Percentiles rank a stretch among this genome's conserved stretches.
Conservation (phyloP, 2,329 filamentous ascomycete genomes). For the Bipolaris victoriae region DNA sequence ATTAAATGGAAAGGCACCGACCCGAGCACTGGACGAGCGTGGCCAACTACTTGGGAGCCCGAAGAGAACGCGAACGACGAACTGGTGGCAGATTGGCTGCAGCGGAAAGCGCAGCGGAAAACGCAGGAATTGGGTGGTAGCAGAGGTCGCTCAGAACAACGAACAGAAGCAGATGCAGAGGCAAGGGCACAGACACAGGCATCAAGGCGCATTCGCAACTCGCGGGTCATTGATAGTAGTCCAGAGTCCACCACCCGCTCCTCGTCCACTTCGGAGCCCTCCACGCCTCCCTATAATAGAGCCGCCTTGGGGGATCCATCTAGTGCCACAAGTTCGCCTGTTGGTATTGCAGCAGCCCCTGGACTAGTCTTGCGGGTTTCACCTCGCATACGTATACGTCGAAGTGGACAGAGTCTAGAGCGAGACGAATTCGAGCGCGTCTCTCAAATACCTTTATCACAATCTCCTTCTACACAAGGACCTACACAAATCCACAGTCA, state of each 20-base stretch:
- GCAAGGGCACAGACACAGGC: neutral
- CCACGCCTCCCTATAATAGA: constrained; percentile 8
- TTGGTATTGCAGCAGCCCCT: neutral
- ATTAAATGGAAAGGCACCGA: constrained; percentile 64
- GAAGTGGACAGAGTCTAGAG: constrained; percentile 24
- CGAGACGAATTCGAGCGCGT: constrained; percentile 29
- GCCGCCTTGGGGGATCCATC: neutral
- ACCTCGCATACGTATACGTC: constrained; percentile 25
- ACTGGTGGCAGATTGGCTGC: constrained; percentile 43
- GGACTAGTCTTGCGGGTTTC: constrained; percentile 13
- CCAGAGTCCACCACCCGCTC: constrained; percentile 7
- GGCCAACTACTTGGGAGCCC: constrained; percentile 60
- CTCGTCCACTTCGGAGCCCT: constrained; percentile 2
- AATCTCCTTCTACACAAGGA: neutral
- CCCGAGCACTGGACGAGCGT: constrained; percentile 56
- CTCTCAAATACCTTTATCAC: constrained; percentile 24
- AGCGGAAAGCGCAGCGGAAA: neutral
- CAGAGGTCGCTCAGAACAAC: constrained; percentile 1
- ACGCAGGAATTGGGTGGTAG: neutral
- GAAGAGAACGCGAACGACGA: constrained; percentile 43
- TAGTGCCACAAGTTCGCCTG: neutral
- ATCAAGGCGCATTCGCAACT: constrained; percentile 9
- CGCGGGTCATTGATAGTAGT: constrained; percentile 29
- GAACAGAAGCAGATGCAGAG: neutral
- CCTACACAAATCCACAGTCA: constrained; percentile 1